These are phyloP conservation scores for Daldinia sp. DNA, from an alignment of 2,329 filamentous ascomycete species.

Conservation along the genomic window DNA sequence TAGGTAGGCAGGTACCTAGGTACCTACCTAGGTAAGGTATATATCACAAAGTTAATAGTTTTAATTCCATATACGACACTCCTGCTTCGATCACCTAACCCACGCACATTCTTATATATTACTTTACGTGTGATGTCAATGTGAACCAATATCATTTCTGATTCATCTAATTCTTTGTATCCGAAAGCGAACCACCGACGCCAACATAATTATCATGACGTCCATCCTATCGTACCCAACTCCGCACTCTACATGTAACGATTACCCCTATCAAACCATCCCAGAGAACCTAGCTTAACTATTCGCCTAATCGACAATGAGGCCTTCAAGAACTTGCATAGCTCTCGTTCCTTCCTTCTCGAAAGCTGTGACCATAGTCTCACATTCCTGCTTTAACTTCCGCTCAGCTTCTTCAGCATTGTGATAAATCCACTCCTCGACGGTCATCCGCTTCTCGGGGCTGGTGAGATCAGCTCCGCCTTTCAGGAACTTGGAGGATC, in stretches of 20 bases:
- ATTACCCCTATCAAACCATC: neutral
- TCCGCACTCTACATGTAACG: neutral
- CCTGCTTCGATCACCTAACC: neutral
- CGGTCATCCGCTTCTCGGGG: conserved; percentile 87
- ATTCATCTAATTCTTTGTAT: conserved; percentile 3
- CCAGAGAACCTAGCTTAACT: neutral
- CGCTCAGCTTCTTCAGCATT: conserved; percentile 84
- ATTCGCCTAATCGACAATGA: conserved; percentile 59
- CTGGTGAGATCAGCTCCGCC: conserved; percentile 70
- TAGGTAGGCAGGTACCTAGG: neutral
- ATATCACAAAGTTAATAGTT: neutral
- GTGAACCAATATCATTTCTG: conserved; percentile 1
- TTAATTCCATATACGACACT: neutral
- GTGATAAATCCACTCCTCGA: conserved; percentile 89
- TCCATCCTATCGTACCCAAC: neutral
- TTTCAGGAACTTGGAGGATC: conserved; percentile 53
- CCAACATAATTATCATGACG: conserved; percentile 22
- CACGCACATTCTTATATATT: conserved; percentile 9
- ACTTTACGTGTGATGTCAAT: conserved; percentile 8
- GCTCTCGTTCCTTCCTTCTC: conserved; percentile 84
- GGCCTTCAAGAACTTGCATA: conserved; percentile 77
- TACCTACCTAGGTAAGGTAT: neutral
- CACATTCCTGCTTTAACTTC: conserved; percentile 80
- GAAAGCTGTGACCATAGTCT: conserved; percentile 81
- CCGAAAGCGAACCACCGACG: conserved; percentile 13